Conservation (phyloP, 208 protist species). For the Trypanosoma brucei region DNA sequence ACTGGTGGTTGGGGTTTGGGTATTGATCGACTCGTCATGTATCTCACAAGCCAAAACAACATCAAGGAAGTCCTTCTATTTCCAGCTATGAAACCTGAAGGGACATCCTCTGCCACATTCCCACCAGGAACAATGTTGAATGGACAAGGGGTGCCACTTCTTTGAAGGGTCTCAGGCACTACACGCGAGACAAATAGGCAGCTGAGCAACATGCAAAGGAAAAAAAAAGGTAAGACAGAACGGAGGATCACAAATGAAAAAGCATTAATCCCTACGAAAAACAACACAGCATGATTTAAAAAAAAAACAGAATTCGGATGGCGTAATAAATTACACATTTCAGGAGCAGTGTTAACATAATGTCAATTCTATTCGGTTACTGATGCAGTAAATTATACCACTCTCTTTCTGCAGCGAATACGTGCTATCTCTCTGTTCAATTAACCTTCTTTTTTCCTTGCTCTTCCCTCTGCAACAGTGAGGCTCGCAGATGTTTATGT, state of each 20-base stretch:
- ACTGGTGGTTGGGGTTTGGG: slow-evolving; percentile 99
- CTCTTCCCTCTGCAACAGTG: neutral
- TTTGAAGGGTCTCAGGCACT: slow-evolving; percentile 24
- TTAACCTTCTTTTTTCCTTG: neutral
- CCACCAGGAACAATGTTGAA: slow-evolving; percentile 67
- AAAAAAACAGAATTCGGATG: too few species aligned
- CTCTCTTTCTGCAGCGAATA: neutral
- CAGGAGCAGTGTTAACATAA: too few species aligned
- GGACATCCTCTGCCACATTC: slow-evolving; percentile 36
- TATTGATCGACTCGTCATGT: slow-evolving; percentile 99
- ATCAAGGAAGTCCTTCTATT: slow-evolving; percentile 97
- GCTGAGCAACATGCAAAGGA: neutral
- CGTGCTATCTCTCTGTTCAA: neutral
- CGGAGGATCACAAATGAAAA: too few species aligned
- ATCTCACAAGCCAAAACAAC: slow-evolving; percentile 97
- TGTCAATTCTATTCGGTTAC: slow-evolving; percentile 10
- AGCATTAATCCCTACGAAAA: too few species aligned
- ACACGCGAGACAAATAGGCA: neutral
- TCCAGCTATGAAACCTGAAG: slow-evolving; percentile 90
- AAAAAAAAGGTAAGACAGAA: neutral
- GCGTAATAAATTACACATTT: too few species aligned
- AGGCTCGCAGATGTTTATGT: neutral
- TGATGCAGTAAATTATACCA: neutral
- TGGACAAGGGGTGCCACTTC: slow-evolving; percentile 66
- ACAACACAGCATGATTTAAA: too few species aligned